Base-by-base conservation (phyloP, 331 rosid genomes). In the Malus hybrid region DNA sequence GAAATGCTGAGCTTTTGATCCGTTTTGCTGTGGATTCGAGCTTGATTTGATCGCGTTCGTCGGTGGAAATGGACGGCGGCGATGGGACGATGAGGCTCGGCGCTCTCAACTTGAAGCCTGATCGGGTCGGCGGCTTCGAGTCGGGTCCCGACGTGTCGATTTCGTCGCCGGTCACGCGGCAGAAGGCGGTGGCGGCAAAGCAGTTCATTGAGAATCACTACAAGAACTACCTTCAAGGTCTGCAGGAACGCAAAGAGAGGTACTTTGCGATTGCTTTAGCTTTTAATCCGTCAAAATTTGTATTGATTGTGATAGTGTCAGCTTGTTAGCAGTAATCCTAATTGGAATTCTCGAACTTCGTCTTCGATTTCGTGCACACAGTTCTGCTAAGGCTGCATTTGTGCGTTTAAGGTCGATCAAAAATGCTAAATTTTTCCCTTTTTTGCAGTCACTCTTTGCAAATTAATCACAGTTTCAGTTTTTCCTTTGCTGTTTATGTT, bases 241-340 rank as follows among this genome's bases (percentile, higher is more conserved):
- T 94, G 71, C 99, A 94, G 80, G 99, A 94, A 85, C 99, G 99
- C 78, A 89, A 85, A 73, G 99, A 94, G 69, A 90, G 99, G 99
- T 92, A 34, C 46, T 39, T 39, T 39, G 46, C 13, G 5, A 10
- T 6, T 7, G 52, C 15, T 2, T 10, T 59, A 27, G 36, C 33
- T 18, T 39, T 39, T 39, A 39, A 39, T 39, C 1, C 13, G 46
- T 18, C 28, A 50, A 3, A 6, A 10, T 74, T 63, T 46, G 52
- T n/a, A 10, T 33, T 76, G 19, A 54, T 36, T 6, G 34, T 32
- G 10, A 50, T 75, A 67, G 29, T 6, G 54, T 12, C 5, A 54
- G 39, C 68, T 64, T 31, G 68, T 12, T 61, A 27, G 66, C 19
- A 27, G 2, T 39, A 39, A 4, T 10, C 0, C 46, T 10, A 39